A percentile compares a stretch with the other conserved stretches of the same genome.
phyloP scores from a whole-genome alignment of 768 basidiomycete genomes.

The Mycena capillaripes region DNA sequence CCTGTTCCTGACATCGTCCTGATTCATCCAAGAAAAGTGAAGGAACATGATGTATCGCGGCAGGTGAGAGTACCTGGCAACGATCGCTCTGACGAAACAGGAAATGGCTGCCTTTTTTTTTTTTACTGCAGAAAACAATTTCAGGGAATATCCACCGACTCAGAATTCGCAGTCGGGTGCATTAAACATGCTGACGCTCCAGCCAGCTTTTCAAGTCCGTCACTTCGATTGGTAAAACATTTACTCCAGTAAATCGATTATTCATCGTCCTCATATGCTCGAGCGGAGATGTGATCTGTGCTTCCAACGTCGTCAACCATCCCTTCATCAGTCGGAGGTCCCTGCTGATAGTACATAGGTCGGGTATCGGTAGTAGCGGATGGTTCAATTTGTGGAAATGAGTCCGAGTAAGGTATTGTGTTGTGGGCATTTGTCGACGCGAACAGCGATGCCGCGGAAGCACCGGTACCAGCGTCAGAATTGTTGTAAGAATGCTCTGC shows the following conservation, averaged over 20 bases:
- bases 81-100: constrained; percentile 1
- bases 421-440: neutral
- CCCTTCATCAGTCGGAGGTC: constrained; percentile 1
- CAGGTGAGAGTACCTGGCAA: neutral
- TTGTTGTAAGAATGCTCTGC: neutral
- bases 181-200: neutral
- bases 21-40: neutral
- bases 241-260: too few relatives aligned
- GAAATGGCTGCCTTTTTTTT: neutral
- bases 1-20: neutral
- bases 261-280: too few relatives aligned
- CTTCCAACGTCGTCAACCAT: neutral
- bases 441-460: neutral
- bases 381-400: neutral
- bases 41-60: neutral
- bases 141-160: constrained; percentile 4
- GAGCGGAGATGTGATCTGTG: constrained; percentile 3
- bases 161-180: neutral
- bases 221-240: neutral
- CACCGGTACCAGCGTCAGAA: neutral
- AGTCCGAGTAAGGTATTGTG: neutral
- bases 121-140: constrained; percentile 4
- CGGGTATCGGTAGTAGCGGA: neutral
- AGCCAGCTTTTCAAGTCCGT: constrained; percentile 10
- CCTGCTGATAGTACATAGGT: neutral